Evolutionary conservation across 495 filamentous ascomycete genomes (phyloP), one percentile per base, ranked within the genome.

Genomic region (Penicillium fimorum): DNA sequence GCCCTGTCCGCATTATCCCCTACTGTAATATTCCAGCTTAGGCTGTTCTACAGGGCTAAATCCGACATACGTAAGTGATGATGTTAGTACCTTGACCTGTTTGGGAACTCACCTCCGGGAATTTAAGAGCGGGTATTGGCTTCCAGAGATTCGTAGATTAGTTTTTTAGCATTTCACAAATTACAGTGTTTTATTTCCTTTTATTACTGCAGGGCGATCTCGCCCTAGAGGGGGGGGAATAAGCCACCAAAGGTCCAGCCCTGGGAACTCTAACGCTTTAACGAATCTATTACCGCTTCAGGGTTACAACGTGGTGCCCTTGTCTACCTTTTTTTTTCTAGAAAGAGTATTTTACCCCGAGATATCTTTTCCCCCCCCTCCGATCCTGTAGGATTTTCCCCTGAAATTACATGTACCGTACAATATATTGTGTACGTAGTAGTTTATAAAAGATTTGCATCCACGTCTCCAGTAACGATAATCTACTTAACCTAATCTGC

Each of bases 1-100:
- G 40, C 50, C 50, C 50, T 30, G n/a, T 30, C 12, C n/a, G 27
- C n/a, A 27, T 15, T n/a, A 30, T 22, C 20, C 24, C 6, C 40
- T 41, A 41, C 8, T 42, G 4, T 11, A 24, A 43, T 22, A 22
- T 22, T 2, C 22, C 22, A 22, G 22, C 22, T 22, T 22, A 22
- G 22, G 22, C 22, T 22, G 22, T 22, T 22, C 22, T 22, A 22
- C 22, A 22, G 22, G 15, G 11, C 12, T 35, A 29, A 15, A 46
- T 49, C 45, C 25, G 22, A 60, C 65, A 58, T 64, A 69, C 66
- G 66, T 67, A 67, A 69, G 58, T 63, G 62, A 63, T 68, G 65
- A 67, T 69, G 63, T 62, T 64, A 15, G 24, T 50, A 29, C 47
- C 63, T 60, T 48, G 24, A 32, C 63, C 56, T 43, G 4, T 49